Base-by-base conservation (phyloP, 371 early-diverging fungal species). In the Syncephalis plumigaleata region DNA sequence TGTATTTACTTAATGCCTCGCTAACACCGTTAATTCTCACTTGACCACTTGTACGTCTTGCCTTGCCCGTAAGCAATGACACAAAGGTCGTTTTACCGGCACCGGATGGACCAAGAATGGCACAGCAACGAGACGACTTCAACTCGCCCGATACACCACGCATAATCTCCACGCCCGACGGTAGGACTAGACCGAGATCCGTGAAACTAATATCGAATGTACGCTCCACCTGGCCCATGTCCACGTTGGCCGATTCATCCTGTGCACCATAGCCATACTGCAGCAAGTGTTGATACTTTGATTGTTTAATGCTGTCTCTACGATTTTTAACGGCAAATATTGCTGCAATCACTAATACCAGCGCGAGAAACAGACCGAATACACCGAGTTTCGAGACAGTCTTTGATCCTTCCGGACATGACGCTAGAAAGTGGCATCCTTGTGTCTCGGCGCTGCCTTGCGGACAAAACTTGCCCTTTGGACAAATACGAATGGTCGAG, bases 41-140 rank as follows among this genome's bases (percentile, higher is more conserved):
- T 25, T 69, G 64, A 25, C 82, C 71, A 11, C 59, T 56, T 2
- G 81, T 66, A 49, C 70, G 70, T 21, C 76, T 80, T 17, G 66
- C 75, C 47, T 63, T 70, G 22, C 75, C 72, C 1, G 73, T 57
- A 0, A 79, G 62, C 16, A 67, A 59, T 9, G 72, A 68, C 16
- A 77, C 56, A 27, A 78, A 60, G 0, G 77, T 76, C 0, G 79
- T 73, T 53, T 81, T 84, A 44, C 83, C 86, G 1, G 84, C 77
- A 1, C 91, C 87, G 15, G 69, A 71, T 7, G 79, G 68, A 0
- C 87, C 89, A 73, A 89, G 71, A 31, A 89, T 74, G 13, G 64
- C 63, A 21, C 73, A 71, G 26, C 71, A 63, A 24, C 74, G 57
- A 5, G 75, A 75, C 1, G 66, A 48, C n/a, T 53, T 44, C 23